Evolutionary conservation across 2,329 filamentous ascomycete species (phyloP).

Genomic region (Onygenales sp.): DNA sequence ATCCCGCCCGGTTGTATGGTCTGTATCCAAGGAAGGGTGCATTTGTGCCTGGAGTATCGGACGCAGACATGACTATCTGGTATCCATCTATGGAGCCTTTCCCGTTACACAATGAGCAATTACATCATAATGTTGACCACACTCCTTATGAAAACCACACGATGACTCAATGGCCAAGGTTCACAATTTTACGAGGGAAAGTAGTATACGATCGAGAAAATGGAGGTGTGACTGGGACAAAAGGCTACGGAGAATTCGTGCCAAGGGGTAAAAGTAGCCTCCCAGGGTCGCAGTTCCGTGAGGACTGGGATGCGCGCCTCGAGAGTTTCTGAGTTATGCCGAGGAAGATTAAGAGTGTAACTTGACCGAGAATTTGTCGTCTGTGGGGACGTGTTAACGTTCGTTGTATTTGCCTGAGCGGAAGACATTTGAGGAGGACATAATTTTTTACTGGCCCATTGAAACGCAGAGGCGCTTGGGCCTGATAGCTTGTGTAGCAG

Average conservation of each 20-base stretch:
- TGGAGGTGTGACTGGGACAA: constrained; percentile 41
- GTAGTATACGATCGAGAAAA: constrained; percentile 45
- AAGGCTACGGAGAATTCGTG: constrained; percentile 40
- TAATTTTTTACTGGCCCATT: too few species aligned
- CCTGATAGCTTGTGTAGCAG: too few species aligned
- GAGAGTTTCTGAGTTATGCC: too few species aligned
- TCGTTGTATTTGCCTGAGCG: too few species aligned
- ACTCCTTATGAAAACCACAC: constrained; percentile 51
- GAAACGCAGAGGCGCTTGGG: too few species aligned
- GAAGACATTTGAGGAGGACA: too few species aligned
- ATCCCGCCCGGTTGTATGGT: constrained; percentile 50
- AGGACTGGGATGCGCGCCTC: too few species aligned
- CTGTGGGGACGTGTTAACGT: too few species aligned
- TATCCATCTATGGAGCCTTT: constrained; percentile 33
- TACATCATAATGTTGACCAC: constrained; percentile 56
- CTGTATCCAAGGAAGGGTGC: constrained; percentile 40
- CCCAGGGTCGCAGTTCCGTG: background rate
- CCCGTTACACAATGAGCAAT: constrained; percentile 29
- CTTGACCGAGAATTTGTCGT: too few species aligned
- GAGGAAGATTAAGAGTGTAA: too few species aligned
- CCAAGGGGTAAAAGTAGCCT: background rate
- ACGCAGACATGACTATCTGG: constrained; percentile 52
- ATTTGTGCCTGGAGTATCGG: constrained; percentile 38
- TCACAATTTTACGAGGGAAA: constrained; percentile 49
- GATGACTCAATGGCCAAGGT: constrained; percentile 54